A percentile compares a stretch with the other conserved stretches of the same genome.
Evolutionary conservation across 768 basidiomycete species (phyloP).

Genomic region (Xanthoconium purpureum): DNA sequence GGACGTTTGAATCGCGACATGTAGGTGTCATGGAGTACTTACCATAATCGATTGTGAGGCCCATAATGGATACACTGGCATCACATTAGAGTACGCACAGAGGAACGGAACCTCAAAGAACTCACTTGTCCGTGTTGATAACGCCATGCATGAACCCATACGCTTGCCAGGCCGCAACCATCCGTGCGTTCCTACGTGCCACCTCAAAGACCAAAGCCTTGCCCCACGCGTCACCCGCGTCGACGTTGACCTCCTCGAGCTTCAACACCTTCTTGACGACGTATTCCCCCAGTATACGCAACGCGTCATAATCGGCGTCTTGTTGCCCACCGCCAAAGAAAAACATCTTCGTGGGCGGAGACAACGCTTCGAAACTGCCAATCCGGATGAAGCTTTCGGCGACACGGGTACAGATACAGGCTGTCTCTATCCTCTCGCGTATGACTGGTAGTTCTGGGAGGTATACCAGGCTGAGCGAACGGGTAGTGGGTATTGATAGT

Average conservation of each 20-base stretch:
- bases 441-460: conserved; percentile 70
- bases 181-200: conserved; percentile 79
- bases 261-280: conserved; percentile 59
- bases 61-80: conserved; percentile 67
- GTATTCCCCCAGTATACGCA: conserved; percentile 77
- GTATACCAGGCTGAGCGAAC: conserved; percentile 76
- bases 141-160: conserved; percentile 96
- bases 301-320: conserved; percentile 66
- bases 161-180: conserved; percentile 96
- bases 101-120: not conserved
- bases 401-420: conserved; percentile 73
- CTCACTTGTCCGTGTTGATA: conserved; percentile 94
- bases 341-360: conserved; percentile 58
- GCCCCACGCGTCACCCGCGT: conserved; percentile 62
- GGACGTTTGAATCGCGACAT: not conserved
- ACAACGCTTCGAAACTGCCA: conserved; percentile 85
- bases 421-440: conserved; percentile 72
- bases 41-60: conserved; percentile 78
- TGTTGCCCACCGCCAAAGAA: conserved; percentile 81
- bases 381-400: conserved; percentile 91
- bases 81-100: conserved; percentile 5
- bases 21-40: conserved; percentile 3
- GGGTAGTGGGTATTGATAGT: conserved; percentile 82
- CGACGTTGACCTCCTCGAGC: conserved; percentile 37
- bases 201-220: conserved; percentile 71